These are phyloP conservation scores for Hypoxylon sp. DNA, from an alignment of 2,329 filamentous ascomycete genomes.

Conservation along the genomic window DNA sequence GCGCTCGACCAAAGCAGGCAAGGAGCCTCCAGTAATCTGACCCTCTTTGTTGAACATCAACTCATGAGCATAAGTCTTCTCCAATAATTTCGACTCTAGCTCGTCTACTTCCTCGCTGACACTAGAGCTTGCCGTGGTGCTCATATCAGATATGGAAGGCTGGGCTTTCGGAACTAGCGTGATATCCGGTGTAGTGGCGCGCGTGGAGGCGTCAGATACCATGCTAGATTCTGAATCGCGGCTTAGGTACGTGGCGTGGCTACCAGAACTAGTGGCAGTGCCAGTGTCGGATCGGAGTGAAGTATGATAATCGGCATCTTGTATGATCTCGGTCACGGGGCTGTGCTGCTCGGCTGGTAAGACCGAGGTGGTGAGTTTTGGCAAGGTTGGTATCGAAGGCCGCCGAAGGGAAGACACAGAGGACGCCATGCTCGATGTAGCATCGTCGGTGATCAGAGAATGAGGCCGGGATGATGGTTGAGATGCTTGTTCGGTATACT, in stretches of 20 bases:
- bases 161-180: conserved; percentile 62
- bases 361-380: conserved; percentile 62
- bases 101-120: conserved; percentile 80
- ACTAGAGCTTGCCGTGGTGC: conserved; percentile 69
- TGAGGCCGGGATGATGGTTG: conserved; percentile 53
- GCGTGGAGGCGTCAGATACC: conserved; percentile 81
- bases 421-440: conserved; percentile 54
- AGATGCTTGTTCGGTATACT: conserved; percentile 41
- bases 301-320: conserved; percentile 59
- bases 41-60: conserved; percentile 94
- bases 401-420: conserved; percentile 58
- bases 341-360: conserved; percentile 58
- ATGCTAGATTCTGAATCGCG: conserved; percentile 83
- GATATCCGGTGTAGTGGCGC: conserved; percentile 85
- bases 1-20: conserved; percentile 91
- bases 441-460: conserved; percentile 52
- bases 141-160: conserved; percentile 73
- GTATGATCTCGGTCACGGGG: conserved; percentile 54
- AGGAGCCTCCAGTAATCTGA: conserved; percentile 89
- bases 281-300: conserved; percentile 72
- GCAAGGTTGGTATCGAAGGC: conserved; percentile 62
- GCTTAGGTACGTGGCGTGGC: conserved; percentile 79
- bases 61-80: conserved; percentile 90
- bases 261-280: conserved; percentile 78
- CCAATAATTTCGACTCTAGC: conserved; percentile 82